Conservation (phyloP, 148 eudicot genomes). For the Salicornia ramosissima region DNA sequence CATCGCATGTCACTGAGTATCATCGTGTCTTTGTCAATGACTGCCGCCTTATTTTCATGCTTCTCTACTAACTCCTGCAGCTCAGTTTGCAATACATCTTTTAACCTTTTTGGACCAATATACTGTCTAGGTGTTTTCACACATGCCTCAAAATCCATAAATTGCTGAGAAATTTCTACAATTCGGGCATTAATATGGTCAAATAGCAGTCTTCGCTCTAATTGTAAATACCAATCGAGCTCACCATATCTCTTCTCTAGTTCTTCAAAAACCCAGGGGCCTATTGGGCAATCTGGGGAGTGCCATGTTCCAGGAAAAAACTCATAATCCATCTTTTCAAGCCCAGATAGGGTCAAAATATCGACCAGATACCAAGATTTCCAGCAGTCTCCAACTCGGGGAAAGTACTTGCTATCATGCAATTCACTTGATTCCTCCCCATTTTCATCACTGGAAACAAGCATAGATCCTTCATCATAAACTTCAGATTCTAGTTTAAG, state of each 20-base stretch:
- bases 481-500: conserved; percentile 67
- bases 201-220: conserved; percentile 64
- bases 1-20: conserved; percentile 50
- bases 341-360: conserved; percentile 40
- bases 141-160: conserved; percentile 38
- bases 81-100: conserved; percentile 34
- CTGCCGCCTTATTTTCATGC: conserved; percentile 31
- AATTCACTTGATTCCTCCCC: conserved; percentile 15
- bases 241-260: conserved; percentile 62
- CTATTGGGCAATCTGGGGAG: conserved; percentile 44
- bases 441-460: conserved; percentile 47
- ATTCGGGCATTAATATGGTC: conserved; percentile 56
- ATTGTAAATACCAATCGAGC: conserved; percentile 28
- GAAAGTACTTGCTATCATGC: conserved; percentile 17
- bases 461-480: conserved; percentile 32
- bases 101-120: conserved; percentile 22
- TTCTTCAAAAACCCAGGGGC: conserved; percentile 46
- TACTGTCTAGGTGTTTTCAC: conserved; percentile 20
- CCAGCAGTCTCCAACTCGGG: conserved; percentile 42
- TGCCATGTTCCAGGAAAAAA: conserved; percentile 43
- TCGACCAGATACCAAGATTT: conserved; percentile 53
- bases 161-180: conserved; percentile 33
- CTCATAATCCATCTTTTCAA: conserved; percentile 34
- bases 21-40: conserved; percentile 17
- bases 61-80: conserved; percentile 35